Percentiles rank a stretch among this genome's conserved stretches.
phyloP scores from a whole-genome alignment of 805 yeast genomes.

The Metschnikowia orientalis region DNA sequence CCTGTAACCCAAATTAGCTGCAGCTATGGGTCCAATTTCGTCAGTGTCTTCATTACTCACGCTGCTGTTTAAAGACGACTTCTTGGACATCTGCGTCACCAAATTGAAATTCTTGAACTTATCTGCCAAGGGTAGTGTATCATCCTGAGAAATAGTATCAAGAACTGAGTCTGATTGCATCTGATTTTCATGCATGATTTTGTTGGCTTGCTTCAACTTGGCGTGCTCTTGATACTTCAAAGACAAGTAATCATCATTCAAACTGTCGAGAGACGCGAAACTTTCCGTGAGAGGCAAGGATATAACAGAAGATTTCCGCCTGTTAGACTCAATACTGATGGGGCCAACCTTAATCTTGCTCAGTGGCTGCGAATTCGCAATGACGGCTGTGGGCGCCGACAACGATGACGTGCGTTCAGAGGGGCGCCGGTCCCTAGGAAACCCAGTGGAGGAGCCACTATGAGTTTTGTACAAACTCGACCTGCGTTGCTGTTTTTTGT shows the following conservation, averaged over 20 bases:
- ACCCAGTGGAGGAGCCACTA: conserved; percentile 10
- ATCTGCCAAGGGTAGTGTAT: conserved; percentile 15
- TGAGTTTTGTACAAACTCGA: conserved; percentile 16
- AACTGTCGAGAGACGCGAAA: conserved; percentile 73
- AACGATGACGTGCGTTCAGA: conserved; percentile 4
- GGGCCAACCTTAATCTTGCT: conserved; percentile 34
- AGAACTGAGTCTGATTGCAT: conserved; percentile 11
- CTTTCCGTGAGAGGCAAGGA: conserved; percentile 67
- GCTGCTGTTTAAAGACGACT: conserved; percentile 2
- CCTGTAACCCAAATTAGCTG: not conserved
- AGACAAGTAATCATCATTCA: conserved; percentile 52
- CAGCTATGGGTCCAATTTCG: conserved; percentile 20
- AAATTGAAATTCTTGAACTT: conserved; percentile 35
- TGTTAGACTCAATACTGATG: conserved; percentile 21
- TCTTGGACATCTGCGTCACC: conserved; percentile 32
- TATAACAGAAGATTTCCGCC: conserved; percentile 61
- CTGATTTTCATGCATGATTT: conserved; percentile 4
- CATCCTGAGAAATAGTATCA: not conserved
- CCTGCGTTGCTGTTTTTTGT: conserved; percentile 36
- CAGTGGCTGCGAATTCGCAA: conserved; percentile 7
- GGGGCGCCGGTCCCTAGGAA: conserved; percentile 5
- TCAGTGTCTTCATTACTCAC: conserved; percentile 13
- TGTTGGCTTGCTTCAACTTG: conserved; percentile 13
- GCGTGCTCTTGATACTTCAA: conserved; percentile 33
- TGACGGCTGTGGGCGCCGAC: not conserved